phyloP scores from a whole-genome alignment of 345 rosid genomes.

The Bruguiera sexangula region DNA sequence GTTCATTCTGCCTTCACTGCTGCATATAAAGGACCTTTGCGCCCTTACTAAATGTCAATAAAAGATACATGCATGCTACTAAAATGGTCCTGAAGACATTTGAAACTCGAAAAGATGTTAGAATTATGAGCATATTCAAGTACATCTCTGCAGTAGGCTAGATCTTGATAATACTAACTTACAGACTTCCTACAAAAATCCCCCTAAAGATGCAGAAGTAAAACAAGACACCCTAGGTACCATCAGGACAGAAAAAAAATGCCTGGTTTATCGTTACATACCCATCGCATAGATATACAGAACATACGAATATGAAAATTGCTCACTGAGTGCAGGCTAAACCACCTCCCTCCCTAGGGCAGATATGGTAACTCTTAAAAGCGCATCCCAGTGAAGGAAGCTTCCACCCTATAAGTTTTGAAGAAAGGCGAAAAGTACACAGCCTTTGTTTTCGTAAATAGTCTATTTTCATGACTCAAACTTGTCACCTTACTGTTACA shows the following conservation, averaged over 20 bases:
- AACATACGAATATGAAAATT: slow-evolving; percentile 11
- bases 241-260: slow-evolving; percentile 40
- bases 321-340: slow-evolving; percentile 6
- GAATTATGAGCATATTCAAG: slow-evolving; percentile 13
- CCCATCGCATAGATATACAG: slow-evolving; percentile 4
- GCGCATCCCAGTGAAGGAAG: too few species aligned
- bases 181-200: slow-evolving; percentile 29
- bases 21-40: too few species aligned
- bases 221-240: slow-evolving; percentile 22
- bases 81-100: too few species aligned
- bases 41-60: too few species aligned
- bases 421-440: too few species aligned
- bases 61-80: too few species aligned
- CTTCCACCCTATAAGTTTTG: too few species aligned
- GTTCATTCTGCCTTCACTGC: too few species aligned
- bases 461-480: too few species aligned
- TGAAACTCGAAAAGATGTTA: background rate
- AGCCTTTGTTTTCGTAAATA: too few species aligned
- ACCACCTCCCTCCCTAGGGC: slow-evolving; percentile 17
- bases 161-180: slow-evolving; percentile 4
- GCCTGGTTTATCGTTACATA: slow-evolving; percentile 30
- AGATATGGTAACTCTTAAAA: slow-evolving; percentile 9
- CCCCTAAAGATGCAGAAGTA: slow-evolving; percentile 17
- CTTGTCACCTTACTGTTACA: too few species aligned
- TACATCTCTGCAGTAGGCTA: slow-evolving; percentile 15